phyloP scores from a whole-genome alignment of 2,329 filamentous ascomycete species.

The Fusarium sp. region DNA sequence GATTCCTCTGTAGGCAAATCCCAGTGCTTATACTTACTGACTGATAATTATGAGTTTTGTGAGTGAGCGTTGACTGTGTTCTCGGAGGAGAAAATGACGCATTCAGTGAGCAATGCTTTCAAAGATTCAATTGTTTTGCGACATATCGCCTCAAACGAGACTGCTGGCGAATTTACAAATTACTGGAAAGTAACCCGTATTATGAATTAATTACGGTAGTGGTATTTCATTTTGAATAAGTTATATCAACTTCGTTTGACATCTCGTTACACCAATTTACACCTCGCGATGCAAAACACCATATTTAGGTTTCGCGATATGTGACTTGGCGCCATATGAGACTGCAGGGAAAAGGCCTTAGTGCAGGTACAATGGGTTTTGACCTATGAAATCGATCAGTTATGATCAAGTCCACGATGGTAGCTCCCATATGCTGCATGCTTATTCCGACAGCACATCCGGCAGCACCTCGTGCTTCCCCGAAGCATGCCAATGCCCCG shows the following conservation, averaged over 20 bases:
- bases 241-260: not conserved
- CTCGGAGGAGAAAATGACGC: not conserved
- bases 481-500: slow-evolving; percentile 37
- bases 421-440: slow-evolving; percentile 37
- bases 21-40: not conserved
- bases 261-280: not conserved
- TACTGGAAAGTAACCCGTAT: not conserved
- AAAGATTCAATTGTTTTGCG: not conserved
- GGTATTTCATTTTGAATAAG: not conserved
- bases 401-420: slow-evolving; percentile 22
- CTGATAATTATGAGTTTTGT: not conserved
- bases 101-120: no score
- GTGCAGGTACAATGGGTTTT: slow-evolving; percentile 39
- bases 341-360: slow-evolving; percentile 36
- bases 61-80: no score
- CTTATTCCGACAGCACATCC: slow-evolving; percentile 38
- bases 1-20: not conserved
- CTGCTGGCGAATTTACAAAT: no score
- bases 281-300: not conserved
- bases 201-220: not conserved
- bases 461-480: slow-evolving; percentile 44
- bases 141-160: not conserved
- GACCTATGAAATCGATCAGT: slow-evolving; percentile 28
- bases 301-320: not conserved
- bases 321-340: slow-evolving; percentile 27